Base-by-base conservation (phyloP, 2,329 filamentous ascomycete genomes). In the Diaporthe helianthi region DNA sequence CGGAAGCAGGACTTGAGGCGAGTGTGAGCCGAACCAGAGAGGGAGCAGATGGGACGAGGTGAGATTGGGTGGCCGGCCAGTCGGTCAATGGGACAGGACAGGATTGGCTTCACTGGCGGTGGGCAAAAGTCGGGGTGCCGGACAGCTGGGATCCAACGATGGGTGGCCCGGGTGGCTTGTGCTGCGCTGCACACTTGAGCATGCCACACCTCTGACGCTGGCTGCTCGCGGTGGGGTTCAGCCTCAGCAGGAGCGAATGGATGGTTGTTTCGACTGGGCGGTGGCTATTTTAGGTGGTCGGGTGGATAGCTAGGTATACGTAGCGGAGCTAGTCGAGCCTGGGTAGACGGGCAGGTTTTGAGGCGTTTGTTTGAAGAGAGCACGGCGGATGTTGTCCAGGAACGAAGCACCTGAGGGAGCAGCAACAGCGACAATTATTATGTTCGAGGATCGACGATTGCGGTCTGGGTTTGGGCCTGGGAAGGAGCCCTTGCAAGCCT, bases 1-100 rank as follows among this genome's bases (percentile, higher is more conserved):
- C 33, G 12, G 38, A 47, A 63, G 55, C 44, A 67, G 58, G 44
- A 63, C 36, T 22, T 63, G 58, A 63, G 58, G 58, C 58, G 44
- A 63, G 49, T 13, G 58, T 63, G 58, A 63, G 49, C 19, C 29
- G 41, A 41, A 51, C 38, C 38, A 55, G 22, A 41, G 41, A 46
- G 46, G 44, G 52, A 67, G 52, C 41, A 49, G 65, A 58, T 67
- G 53, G 65, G 65, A 58, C 61, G 61, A 66, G 46, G 47, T 68
- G 55, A 64, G 67, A 41, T 66, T 38, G 52, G 61, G 65, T 52
- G 33, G 65, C 19, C 44, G 60, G 61, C 24, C 44, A 26, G 58
- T 60, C 51, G 33, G 41, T 29, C 53, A 60, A 51, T 36, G 41
- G 53, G 44, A 47, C n/a, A 29, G 41, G 53, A 55, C 22, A 22